Conservation (phyloP, 345 rosid species). For the Sisymbrium irio region DNA sequence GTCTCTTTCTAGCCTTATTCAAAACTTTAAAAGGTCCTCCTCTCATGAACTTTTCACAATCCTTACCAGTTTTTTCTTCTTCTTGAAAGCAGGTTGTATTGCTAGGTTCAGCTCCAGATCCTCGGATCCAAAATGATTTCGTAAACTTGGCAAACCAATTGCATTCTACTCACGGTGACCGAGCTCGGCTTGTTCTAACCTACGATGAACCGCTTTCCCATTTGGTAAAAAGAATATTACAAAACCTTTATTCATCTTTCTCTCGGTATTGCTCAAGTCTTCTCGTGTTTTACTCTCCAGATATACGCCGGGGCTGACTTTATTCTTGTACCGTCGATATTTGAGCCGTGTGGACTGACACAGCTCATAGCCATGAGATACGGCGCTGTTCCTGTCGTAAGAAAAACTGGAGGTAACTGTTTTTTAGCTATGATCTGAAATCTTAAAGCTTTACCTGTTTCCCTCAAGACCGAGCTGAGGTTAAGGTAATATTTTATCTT, state of each 20-base stretch:
- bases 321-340: constrained; percentile 88
- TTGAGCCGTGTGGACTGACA: constrained; percentile 96
- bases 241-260: neutral
- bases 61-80: neutral
- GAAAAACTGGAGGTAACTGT: constrained; percentile 81
- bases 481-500: neutral
- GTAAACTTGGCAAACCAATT: constrained; percentile 73
- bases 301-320: constrained; percentile 94
- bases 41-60: constrained; percentile 1
- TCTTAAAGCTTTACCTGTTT: constrained; percentile 11
- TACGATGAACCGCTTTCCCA: constrained; percentile 98
- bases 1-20: constrained; percentile 35
- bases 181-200: constrained; percentile 77
- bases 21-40: neutral
- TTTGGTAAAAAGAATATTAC: constrained; percentile 46
- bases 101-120: constrained; percentile 98
- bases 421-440: neutral
- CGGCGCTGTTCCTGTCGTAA: constrained; percentile 82
- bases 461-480: constrained; percentile 4
- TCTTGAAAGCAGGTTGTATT: constrained; percentile 65
- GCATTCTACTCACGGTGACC: constrained; percentile 61
- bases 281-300: constrained; percentile 33
- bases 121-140: constrained; percentile 87
- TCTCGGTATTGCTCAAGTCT: neutral
- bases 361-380: constrained; percentile 95